Percentiles rank a stretch among this genome's conserved stretches.
phyloP scores from a whole-genome alignment of 1,139 yeast species.

The Yamadazyma epiphylla region DNA sequence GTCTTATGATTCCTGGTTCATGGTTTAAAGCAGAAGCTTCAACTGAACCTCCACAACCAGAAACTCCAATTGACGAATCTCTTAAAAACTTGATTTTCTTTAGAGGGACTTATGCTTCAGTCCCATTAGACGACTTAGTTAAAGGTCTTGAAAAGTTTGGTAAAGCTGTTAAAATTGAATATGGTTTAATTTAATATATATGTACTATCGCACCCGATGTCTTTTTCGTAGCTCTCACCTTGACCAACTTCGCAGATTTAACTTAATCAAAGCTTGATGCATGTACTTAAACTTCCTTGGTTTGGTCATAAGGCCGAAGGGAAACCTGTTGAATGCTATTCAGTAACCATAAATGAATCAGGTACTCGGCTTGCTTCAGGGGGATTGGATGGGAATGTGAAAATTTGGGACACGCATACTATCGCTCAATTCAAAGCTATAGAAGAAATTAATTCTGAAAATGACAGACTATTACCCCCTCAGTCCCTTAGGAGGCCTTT shows the following conservation, averaged over 20 bases:
- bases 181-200: slow-evolving; percentile 2
- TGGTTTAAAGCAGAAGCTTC: slow-evolving; percentile 66
- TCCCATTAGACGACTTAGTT: slow-evolving; percentile 57
- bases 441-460: slow-evolving; percentile 9
- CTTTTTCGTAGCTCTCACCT: neutral
- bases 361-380: slow-evolving; percentile 89
- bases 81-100: slow-evolving; percentile 55
- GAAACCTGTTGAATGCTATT: slow-evolving; percentile 77
- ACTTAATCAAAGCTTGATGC: slow-evolving; percentile 43
- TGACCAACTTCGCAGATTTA: too few relatives aligned
- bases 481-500: slow-evolving; percentile 51
- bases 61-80: slow-evolving; percentile 28
- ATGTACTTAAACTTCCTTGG: slow-evolving; percentile 82
- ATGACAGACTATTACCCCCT: slow-evolving; percentile 22
- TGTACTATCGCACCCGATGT: too few relatives aligned
- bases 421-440: slow-evolving; percentile 17
- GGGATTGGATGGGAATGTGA: slow-evolving; percentile 89
- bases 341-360: slow-evolving; percentile 76
- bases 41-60: slow-evolving; percentile 49
- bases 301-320: slow-evolving; percentile 76
- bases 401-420: slow-evolving; percentile 76
- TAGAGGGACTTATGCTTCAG: slow-evolving; percentile 91
- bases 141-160: slow-evolving; percentile 66
- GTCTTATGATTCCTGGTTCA: slow-evolving; percentile 83
- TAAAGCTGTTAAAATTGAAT: slow-evolving; percentile 48